Conservation (phyloP, 2,329 filamentous ascomycete genomes). For the Curvularia sp. region DNA sequence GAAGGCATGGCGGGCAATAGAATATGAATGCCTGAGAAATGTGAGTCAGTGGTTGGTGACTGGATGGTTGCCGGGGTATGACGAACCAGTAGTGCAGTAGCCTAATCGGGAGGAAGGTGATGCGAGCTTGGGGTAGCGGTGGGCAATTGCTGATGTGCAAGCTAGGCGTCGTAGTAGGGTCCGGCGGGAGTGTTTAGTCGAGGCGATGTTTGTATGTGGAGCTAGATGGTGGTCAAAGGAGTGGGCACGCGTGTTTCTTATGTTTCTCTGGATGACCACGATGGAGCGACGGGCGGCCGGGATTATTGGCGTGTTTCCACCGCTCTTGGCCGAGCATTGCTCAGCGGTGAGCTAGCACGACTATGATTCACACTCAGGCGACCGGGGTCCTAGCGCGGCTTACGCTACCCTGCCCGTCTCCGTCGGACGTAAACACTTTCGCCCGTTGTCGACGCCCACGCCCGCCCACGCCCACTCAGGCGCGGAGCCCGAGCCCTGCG, state of each 20-base stretch:
- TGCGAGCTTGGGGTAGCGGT: constrained; percentile 33
- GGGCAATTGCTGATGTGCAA: constrained; percentile 6
- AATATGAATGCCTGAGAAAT: constrained; percentile 37
- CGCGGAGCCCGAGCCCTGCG: constrained; percentile 17
- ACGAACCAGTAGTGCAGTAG: constrained; percentile 42
- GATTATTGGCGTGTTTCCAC: constrained; percentile 38
- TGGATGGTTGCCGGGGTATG: constrained; percentile 35
- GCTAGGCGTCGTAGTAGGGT: background rate
- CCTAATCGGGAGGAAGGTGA: constrained; percentile 45
- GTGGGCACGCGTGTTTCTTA: constrained; percentile 42
- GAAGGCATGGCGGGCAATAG: constrained; percentile 55
- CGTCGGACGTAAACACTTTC: constrained; percentile 18
- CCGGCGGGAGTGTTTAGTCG: too few species aligned
- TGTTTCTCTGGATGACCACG: constrained; percentile 41
- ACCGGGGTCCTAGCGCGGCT: constrained; percentile 27
- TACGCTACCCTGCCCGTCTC: constrained; percentile 10
- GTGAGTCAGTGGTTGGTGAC: constrained; percentile 61
- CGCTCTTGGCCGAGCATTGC: constrained; percentile 30
- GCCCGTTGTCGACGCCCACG: constrained; percentile 9
- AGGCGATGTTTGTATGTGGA: constrained; percentile 14
- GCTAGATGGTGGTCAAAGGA: constrained; percentile 13
- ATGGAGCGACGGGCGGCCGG: constrained; percentile 38
- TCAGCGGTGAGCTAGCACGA: constrained; percentile 25
- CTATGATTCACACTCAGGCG: constrained; percentile 32
- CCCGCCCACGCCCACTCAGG: constrained; percentile 1